These are phyloP conservation scores for Lepraria neglecta DNA, from an alignment of 495 filamentous ascomycete genomes.

Conservation along the genomic window DNA sequence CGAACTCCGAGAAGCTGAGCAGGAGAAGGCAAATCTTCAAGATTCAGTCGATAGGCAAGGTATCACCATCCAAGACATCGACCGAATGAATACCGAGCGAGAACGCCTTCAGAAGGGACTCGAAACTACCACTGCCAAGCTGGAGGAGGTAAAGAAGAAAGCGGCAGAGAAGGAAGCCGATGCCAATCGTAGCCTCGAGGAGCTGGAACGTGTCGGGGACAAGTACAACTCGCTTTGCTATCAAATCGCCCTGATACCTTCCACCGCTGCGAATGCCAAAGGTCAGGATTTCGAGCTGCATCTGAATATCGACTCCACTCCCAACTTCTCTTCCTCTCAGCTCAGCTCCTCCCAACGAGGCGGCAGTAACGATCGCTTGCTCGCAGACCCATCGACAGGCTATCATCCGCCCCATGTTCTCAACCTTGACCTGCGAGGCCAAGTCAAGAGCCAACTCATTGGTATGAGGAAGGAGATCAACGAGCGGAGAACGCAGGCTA, in stretches of 20 bases:
- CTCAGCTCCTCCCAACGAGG: conserved; percentile 47
- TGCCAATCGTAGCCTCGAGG: conserved; percentile 75
- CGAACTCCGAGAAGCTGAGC: conserved; percentile 72
- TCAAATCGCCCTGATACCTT: conserved; percentile 81
- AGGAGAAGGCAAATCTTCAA: conserved; percentile 72
- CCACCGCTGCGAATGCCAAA: conserved; percentile 76
- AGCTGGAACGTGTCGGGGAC: conserved; percentile 78
- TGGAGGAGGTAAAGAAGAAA: conserved; percentile 76
- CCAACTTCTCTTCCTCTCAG: conserved; percentile 71
- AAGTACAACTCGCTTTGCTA: conserved; percentile 90
- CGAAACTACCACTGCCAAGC: conserved; percentile 60
- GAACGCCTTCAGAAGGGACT: conserved; percentile 83
- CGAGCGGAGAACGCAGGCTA: conserved; percentile 68
- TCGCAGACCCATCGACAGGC: conserved; percentile 72
- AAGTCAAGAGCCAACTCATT: conserved; percentile 71
- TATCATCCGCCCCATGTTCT: conserved; percentile 85
- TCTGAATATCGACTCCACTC: conserved; percentile 59
- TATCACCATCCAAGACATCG: conserved; percentile 93
- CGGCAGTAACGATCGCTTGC: conserved; percentile 52
- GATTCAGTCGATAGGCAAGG: conserved; percentile 82
- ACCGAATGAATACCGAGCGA: conserved; percentile 93
- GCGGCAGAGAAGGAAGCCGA: conserved; percentile 79
- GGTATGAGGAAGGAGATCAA: conserved; percentile 79
- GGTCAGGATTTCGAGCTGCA: conserved; percentile 76
- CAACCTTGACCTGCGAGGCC: conserved; percentile 74